Evolutionary conservation across 2,329 filamentous ascomycete species (phyloP).

Genomic region (Pyricularia grisea): DNA sequence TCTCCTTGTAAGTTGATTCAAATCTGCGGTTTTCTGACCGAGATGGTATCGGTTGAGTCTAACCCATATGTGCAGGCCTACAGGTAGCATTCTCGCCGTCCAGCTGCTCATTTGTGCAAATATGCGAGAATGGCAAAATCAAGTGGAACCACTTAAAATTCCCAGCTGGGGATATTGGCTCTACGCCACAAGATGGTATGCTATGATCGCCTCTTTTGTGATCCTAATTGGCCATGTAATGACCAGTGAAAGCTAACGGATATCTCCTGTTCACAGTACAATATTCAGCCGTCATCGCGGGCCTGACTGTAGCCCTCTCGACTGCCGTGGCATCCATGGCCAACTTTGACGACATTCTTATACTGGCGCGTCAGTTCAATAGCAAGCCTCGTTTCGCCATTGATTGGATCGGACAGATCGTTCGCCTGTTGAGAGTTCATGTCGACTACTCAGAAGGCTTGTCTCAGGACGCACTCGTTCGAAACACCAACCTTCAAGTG

Average conservation of each 20-base stretch:
- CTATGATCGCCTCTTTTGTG: conserved; percentile 1
- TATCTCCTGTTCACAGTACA: conserved; percentile 28
- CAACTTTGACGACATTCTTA: conserved; percentile 63
- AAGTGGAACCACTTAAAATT: conserved; percentile 49
- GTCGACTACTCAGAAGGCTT: conserved; percentile 77
- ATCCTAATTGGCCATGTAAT: not conserved
- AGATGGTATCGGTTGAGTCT: conserved; percentile 7
- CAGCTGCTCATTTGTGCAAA: conserved; percentile 46
- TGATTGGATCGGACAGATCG: conserved; percentile 56
- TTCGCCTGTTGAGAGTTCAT: conserved; percentile 59
- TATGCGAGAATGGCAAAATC: conserved; percentile 48
- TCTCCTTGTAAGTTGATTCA: conserved; percentile 19
- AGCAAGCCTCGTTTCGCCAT: conserved; percentile 41
- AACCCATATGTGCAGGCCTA: conserved; percentile 30
- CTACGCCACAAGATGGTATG: conserved; percentile 39
- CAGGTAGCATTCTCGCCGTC: conserved; percentile 54
- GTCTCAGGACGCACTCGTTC: conserved; percentile 61
- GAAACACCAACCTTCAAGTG: conserved; percentile 63
- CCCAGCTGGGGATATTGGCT: conserved; percentile 35
- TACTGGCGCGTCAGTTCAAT: conserved; percentile 47
- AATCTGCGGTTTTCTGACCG: not conserved
- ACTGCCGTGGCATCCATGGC: conserved; percentile 33
- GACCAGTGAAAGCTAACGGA: conserved; percentile 7
- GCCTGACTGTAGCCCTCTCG: conserved; percentile 44
- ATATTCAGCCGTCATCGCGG: conserved; percentile 48